Percentiles rank a stretch among this genome's conserved stretches.
These are phyloP conservation scores for Tribonema minus DNA, from an alignment of 108 stramenopile species.

Conservation along the genomic window DNA sequence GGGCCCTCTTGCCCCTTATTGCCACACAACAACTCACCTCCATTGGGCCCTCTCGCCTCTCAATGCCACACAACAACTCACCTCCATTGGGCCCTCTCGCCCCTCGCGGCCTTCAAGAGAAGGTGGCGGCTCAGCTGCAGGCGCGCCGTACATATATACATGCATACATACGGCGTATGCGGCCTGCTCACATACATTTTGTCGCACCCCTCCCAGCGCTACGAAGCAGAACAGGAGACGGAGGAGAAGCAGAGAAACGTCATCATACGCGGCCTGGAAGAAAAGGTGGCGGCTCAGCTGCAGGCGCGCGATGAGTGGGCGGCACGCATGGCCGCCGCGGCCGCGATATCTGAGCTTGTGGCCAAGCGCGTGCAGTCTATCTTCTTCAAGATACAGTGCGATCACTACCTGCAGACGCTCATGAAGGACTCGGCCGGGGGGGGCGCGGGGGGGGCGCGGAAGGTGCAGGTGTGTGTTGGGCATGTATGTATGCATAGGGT, in stretches of 20 bases:
- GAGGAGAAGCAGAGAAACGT: conserved; percentile 54
- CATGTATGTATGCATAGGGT: too few species aligned
- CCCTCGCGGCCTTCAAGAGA: conserved; percentile 53
- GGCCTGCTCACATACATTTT: too few species aligned
- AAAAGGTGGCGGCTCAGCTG: conserved; percentile 50
- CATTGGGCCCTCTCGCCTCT: too few species aligned
- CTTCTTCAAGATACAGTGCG: conserved; percentile 70
- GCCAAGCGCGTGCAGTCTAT: conserved; percentile 62
- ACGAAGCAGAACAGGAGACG: conserved; percentile 54
- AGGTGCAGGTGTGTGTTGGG: too few species aligned
- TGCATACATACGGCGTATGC: too few species aligned
- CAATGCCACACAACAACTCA: too few species aligned
- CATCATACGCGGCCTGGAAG: conserved; percentile 54
- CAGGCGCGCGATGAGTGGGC: conserved; percentile 56
- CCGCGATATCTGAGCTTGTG: conserved; percentile 59
- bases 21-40: too few species aligned
- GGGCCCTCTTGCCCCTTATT: too few species aligned
- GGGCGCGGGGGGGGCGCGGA: conserved; percentile 16
- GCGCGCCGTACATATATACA: too few species aligned
- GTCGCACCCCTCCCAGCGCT: too few species aligned
- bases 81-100: too few species aligned
- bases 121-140: conserved; percentile 49
- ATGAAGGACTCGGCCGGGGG: conserved; percentile 32
- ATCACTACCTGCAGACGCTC: conserved; percentile 49
- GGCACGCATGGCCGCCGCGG: conserved; percentile 44